phyloP scores from a whole-genome alignment of 1,139 yeast species.

The Blastobotrys buckinghamii region DNA sequence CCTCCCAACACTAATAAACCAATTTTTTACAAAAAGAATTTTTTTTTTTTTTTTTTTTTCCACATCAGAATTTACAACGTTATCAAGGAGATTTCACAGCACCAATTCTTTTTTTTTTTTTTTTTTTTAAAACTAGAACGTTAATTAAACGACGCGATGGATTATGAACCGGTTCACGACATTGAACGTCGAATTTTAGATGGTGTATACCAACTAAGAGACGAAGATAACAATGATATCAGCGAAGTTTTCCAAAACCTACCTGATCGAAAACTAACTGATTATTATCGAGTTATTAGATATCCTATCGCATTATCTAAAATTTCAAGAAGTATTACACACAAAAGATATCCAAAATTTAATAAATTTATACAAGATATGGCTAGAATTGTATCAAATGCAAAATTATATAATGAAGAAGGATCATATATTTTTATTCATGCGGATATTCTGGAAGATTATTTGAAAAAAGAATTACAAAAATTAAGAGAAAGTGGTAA shows the following conservation, averaged over 20 bases:
- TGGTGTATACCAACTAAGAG: conserved; percentile 30
- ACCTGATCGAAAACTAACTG: conserved; percentile 40
- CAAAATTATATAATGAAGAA: conserved; percentile 72
- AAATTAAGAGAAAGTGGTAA: conserved; percentile 41
- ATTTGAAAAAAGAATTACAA: conserved; percentile 51
- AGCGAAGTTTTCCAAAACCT: conserved; percentile 41
- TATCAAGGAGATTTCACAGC: not conserved
- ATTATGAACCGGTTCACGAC: conserved; percentile 3
- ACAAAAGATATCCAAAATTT: conserved; percentile 49
- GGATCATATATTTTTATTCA: conserved; percentile 62
- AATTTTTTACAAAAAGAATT: too few species aligned
- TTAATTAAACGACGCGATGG: not conserved
- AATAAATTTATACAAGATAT: conserved; percentile 70
- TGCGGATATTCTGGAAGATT: conserved; percentile 65
- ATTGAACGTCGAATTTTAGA: conserved; percentile 28
- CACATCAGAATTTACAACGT: not conserved
- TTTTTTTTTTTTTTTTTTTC: not conserved
- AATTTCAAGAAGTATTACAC: conserved; percentile 44
- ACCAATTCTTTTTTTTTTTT: too few species aligned
- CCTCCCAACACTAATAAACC: too few species aligned
- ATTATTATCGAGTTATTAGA: conserved; percentile 44
- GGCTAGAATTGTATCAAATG: conserved; percentile 86
- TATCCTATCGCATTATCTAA: conserved; percentile 44
- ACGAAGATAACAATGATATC: conserved; percentile 27
- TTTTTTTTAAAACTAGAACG: not conserved